Evolutionary conservation across 129 eudicot genomes (phyloP), one percentile per base, ranked within the genome.

Genomic region (Flaveria bidentis): DNA sequence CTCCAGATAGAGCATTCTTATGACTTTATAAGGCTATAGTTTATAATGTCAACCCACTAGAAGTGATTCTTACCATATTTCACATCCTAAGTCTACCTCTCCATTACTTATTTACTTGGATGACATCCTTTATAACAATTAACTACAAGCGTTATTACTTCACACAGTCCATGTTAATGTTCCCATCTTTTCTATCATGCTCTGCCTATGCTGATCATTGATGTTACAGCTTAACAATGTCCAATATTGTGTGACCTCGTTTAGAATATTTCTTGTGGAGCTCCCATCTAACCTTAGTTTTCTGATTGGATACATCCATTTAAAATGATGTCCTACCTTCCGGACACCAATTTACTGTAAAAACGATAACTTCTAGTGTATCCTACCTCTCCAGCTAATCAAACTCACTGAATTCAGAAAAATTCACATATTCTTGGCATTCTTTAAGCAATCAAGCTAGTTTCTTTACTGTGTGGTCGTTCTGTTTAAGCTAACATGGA

Each of bases 161-260:
- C 23, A 1, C 42, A 44, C 2, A 15, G 17, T 25, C 39, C 39
- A 74, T 9, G 16, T 44, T 42, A 44, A 25, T 18, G 15, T 9
- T 44, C 78, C 14, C 69, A 15, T 74, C 42, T 58, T 45, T 74
- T 15, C 44, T 56, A 5, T 15, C 45, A 58, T 74, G 25, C 42
- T 58, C 44, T 74, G 17, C 69, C 47, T 20, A 2, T 15, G 23
- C 8, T 45, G 14, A 45, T 45, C 50, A 67, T 74, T 44, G 14
- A 57, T 74, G 70, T 44, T 74, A 22, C 30, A 15, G 44, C 41
- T 36, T 36, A 36, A 36, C 8, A 36, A 36, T 57, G 67, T 41
- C 68, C 68, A 73, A 14, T 56, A 73, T 73, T 41, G 67, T 55
- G 55, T 22, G 56, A 56, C 7, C 67, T 20, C 20, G 9, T 73